A percentile compares a stretch with the other conserved stretches of the same genome.
Evolutionary conservation across 2,329 filamentous ascomycete genomes (phyloP).

Genomic region (Mycosphaerella arachidis): DNA sequence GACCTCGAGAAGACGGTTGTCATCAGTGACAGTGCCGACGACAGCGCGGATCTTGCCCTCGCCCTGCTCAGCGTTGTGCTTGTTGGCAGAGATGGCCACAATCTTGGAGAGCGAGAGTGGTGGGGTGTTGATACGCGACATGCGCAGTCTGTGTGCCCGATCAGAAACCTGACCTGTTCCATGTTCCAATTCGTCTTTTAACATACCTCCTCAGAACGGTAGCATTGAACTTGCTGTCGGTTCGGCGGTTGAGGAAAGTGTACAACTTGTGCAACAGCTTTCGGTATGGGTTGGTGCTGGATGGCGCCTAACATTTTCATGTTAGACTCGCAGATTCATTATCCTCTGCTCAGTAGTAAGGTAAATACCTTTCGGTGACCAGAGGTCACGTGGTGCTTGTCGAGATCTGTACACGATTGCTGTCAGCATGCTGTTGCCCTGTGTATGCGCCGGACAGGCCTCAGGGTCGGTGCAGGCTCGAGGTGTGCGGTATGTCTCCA

Average conservation of each 20-base stretch:
- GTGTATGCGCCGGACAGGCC: background rate
- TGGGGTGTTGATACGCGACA: slow-evolving; percentile 91
- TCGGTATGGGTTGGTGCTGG: slow-evolving; percentile 54
- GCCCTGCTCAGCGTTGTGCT: slow-evolving; percentile 50
- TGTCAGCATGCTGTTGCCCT: slow-evolving; percentile 1
- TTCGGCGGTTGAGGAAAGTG: slow-evolving; percentile 55
- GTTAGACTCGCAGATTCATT: slow-evolving; percentile 23
- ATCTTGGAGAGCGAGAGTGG: slow-evolving; percentile 89
- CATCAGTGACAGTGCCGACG: slow-evolving; percentile 93
- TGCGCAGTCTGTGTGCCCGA: slow-evolving; percentile 67
- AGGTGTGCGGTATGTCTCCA: background rate
- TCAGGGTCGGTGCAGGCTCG: background rate
- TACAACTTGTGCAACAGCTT: slow-evolving; percentile 50
- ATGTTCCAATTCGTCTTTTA: slow-evolving; percentile 10
- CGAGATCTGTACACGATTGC: slow-evolving; percentile 16
- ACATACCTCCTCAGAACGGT: slow-evolving; percentile 68
- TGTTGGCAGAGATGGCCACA: slow-evolving; percentile 55
- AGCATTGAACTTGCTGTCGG: slow-evolving; percentile 98
- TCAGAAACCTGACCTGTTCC: slow-evolving; percentile 7
- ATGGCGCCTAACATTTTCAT: slow-evolving; percentile 61
- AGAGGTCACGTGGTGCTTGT: slow-evolving; percentile 25
- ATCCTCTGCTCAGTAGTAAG: slow-evolving; percentile 19
- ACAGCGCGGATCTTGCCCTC: slow-evolving; percentile 83
- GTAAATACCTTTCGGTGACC: slow-evolving; percentile 29
- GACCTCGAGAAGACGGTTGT: slow-evolving; percentile 85